Evolutionary conservation across 1,284 basidiomycete genomes (phyloP).

Genomic region (Rhodotorula mucilaginosa): DNA sequence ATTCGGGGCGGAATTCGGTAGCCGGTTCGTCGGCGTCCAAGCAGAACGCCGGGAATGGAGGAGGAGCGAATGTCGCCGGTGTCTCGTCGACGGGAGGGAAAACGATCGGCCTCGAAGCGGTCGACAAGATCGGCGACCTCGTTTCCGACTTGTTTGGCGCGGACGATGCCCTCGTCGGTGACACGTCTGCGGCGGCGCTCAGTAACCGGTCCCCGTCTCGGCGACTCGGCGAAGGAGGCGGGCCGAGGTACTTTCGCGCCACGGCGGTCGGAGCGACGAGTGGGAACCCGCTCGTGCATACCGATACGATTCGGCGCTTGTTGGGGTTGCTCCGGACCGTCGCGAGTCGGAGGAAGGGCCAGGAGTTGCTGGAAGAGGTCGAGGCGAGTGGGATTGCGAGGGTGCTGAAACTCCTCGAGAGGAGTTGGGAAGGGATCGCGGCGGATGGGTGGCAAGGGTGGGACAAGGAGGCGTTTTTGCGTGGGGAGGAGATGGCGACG

Average conservation of each 20-base stretch:
- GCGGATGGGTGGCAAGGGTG: conserved; percentile 62
- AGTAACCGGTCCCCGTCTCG: conserved; percentile 16
- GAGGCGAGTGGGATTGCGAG: conserved; percentile 63
- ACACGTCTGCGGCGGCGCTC: conserved; percentile 24
- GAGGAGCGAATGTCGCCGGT: background rate
- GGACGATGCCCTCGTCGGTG: conserved; percentile 33
- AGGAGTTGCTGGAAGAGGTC: conserved; percentile 53
- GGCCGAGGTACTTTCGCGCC: conserved; percentile 14
- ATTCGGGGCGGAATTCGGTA: background rate
- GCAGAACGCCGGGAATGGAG: background rate
- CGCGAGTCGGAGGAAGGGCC: conserved; percentile 14
- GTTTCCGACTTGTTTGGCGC: conserved; percentile 30
- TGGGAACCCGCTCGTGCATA: conserved; percentile 17
- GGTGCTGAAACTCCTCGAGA: conserved; percentile 70
- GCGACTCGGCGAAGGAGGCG: background rate
- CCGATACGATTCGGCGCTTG: conserved; percentile 17
- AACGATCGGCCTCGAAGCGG: background rate
- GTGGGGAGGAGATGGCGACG: conserved; percentile 4
- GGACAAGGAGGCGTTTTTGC: conserved; percentile 37
- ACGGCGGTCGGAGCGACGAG: conserved; percentile 16
- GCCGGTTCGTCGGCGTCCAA: background rate
- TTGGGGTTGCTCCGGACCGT: conserved; percentile 4
- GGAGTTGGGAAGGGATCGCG: conserved; percentile 69
- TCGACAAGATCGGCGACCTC: conserved; percentile 22
- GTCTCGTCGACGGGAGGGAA: conserved; percentile 8